phyloP scores from a whole-genome alignment of 1,284 basidiomycete genomes.

The Trametes polyzona region DNA sequence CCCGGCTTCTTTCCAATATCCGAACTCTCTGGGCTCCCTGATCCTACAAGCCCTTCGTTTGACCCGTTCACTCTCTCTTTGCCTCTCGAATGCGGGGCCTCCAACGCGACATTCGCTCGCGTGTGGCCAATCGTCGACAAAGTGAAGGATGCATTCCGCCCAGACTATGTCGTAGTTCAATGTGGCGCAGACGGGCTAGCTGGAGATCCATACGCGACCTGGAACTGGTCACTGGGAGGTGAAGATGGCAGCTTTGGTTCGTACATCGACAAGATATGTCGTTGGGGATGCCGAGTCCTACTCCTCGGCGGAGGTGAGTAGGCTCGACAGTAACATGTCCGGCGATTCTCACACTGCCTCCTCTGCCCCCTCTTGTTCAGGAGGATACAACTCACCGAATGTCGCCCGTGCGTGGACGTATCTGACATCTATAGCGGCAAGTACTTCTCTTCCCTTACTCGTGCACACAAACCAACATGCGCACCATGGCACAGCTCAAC shows the following conservation, averaged over 20 bases:
- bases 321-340: constrained; percentile 10
- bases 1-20: constrained; percentile 85
- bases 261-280: constrained; percentile 61
- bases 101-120: constrained; percentile 58
- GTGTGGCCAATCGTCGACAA: constrained; percentile 69
- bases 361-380: no score
- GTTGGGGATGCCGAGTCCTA: constrained; percentile 64
- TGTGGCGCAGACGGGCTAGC: constrained; percentile 88
- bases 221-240: constrained; percentile 74
- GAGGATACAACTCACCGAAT: constrained; percentile 84
- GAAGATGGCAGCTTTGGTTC: constrained; percentile 68
- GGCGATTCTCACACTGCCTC: no score
- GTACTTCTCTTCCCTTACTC: constrained; percentile 28
- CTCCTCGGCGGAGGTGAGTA: constrained; percentile 67
- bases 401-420: constrained; percentile 85
- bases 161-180: constrained; percentile 83
- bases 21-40: constrained; percentile 54
- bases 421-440: constrained; percentile 74
- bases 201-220: constrained; percentile 79
- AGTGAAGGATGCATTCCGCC: constrained; percentile 65
- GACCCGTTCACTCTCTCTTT: constrained; percentile 80
- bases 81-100: constrained; percentile 72
- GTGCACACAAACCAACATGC: neutral
- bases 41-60: constrained; percentile 43
- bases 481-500: constrained; percentile 47